These are phyloP conservation scores for Kwoniella dejecticola DNA, from an alignment of 768 basidiomycete species.

Conservation along the genomic window DNA sequence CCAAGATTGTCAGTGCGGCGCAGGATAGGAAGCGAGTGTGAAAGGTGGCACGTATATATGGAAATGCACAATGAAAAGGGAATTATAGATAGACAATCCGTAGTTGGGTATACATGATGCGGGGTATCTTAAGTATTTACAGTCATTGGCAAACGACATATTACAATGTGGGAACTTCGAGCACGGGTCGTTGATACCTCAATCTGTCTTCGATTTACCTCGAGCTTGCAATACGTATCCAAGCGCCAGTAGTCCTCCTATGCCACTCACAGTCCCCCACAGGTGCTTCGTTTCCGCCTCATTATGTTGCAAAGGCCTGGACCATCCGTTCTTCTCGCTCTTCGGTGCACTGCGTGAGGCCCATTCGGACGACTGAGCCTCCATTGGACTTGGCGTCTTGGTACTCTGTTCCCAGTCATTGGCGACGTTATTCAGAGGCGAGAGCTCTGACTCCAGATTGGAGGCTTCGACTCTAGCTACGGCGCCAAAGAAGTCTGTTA, in stretches of 20 bases:
- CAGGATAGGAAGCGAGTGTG: constrained; percentile 29
- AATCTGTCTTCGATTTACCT: background rate
- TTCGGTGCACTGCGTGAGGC: too few relatives aligned
- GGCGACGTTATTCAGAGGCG: background rate
- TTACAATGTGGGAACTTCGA: too few relatives aligned
- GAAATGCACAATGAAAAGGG: too few relatives aligned
- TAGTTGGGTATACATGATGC: background rate
- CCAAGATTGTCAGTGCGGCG: constrained; percentile 24
- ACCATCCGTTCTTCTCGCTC: too few relatives aligned
- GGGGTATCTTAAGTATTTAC: background rate
- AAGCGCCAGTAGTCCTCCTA: background rate
- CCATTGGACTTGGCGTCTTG: background rate
- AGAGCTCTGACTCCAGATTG: constrained; percentile 8
- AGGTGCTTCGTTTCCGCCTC: background rate
- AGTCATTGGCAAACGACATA: too few relatives aligned
- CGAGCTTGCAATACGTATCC: background rate
- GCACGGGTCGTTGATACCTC: too few relatives aligned
- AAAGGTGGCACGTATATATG: background rate
- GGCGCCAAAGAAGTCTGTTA: constrained; percentile 88
- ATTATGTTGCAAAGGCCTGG: background rate
- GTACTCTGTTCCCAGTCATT: background rate
- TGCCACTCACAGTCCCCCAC: background rate
- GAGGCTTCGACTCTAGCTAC: constrained; percentile 77
- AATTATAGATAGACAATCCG: background rate
- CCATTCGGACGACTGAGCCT: too few relatives aligned